Base-by-base conservation (phyloP, 2,329 filamentous ascomycete genomes). In the Lachnellula hyalina region DNA sequence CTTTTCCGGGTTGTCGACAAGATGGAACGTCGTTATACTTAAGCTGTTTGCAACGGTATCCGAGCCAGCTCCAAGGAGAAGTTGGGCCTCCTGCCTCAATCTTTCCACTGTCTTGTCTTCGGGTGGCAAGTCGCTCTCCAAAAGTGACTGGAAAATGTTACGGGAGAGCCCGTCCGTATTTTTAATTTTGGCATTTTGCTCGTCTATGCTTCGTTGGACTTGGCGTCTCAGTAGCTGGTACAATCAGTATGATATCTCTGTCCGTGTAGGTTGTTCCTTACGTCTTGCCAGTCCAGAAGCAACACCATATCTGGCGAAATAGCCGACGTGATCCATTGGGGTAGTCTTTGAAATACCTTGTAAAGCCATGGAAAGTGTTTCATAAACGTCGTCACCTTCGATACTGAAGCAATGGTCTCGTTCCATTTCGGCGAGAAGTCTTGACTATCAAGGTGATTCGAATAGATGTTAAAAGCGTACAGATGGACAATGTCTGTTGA, bases 401-500 rank as follows among this genome's bases (percentile, higher is more conserved):
- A 52, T 3, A 49, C 50, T n/a, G 47, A 51, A 44, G 59, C 53
- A n/a, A 63, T 50, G 1, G 61, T 61, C 17, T 60, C 53, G 15
- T 51, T 46, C 56, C 60, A 63, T 11, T 51, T 32, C 3, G 61
- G 57, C 1, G 54, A 52, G 45, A 65, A 65, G 28, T 64, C 59
- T 2, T 55, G 56, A 44, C 36, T 49, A 47, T 65, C 61, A 5
- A 65, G 53, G 47, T 57, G 52, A 38, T 63, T 56, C 56, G 59
- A 58, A 41, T 45, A 58, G 15, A 56, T 47, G 34, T 60, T 67
- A n/a, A 69, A 63, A 23, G 60, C 59, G 57, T 68, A 70, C 35
- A 65, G 52, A 25, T 62, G 67, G 34, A 70, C 61, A 15, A 67
- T 59, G 55, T 71, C 69, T 3, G 60, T 65, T 17, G 59, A 57